Evolutionary conservation across 495 filamentous ascomycete genomes (phyloP).

Genomic region (Tuber borchii): DNA sequence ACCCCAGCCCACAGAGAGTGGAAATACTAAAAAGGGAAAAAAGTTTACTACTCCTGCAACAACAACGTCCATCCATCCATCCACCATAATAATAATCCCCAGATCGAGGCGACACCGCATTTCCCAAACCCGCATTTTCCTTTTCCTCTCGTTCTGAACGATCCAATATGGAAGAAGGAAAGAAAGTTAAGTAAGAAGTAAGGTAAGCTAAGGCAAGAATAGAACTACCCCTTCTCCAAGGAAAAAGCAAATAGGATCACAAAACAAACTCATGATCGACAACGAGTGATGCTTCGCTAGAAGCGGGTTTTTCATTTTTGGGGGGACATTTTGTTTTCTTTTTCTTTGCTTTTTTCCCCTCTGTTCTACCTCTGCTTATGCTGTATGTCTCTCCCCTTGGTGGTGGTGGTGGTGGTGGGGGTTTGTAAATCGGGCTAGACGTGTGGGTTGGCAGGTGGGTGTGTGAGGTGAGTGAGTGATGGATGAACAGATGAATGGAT

Average conservation of each 20-base stretch:
- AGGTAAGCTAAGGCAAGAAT: slow-evolving; percentile 30
- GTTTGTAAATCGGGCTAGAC: neutral
- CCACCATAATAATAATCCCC: neutral
- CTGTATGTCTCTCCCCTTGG: neutral
- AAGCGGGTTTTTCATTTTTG: neutral
- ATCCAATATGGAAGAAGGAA: slow-evolving; percentile 21
- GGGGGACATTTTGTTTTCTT: neutral
- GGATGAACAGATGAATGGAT: neutral
- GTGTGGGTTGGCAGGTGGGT: neutral
- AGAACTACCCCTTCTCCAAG: slow-evolving; percentile 18
- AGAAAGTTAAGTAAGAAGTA: slow-evolving; percentile 24
- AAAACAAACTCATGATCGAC: slow-evolving; percentile 25
- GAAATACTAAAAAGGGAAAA: neutral
- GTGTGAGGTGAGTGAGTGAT: neutral
- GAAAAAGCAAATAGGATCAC: slow-evolving; percentile 15
- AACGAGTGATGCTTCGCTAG: neutral
- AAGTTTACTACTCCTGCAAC: neutral
- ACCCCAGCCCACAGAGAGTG: neutral
- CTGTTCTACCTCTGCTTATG: neutral
- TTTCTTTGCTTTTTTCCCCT: neutral
- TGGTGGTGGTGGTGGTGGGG: neutral
- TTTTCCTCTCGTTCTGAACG: neutral
- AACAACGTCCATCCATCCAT: neutral
- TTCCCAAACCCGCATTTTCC: neutral
- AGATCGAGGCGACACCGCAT: slow-evolving; percentile 1